Evolutionary conservation across 257 asterid species (phyloP).

Genomic region (Nicotiana tabacum): DNA sequence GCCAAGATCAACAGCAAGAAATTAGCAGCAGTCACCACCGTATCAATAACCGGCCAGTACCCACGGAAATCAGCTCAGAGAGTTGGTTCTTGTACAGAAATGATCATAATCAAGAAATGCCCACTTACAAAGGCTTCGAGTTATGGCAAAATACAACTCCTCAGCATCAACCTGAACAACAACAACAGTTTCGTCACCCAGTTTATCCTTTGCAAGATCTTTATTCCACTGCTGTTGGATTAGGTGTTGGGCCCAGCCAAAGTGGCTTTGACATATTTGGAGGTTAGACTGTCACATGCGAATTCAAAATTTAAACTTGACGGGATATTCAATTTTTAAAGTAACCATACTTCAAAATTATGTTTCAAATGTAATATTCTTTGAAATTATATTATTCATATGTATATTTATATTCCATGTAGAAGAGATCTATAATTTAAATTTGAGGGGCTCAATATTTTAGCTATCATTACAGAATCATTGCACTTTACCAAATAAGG

Average conservation of each 20-base stretch:
- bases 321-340: background rate
- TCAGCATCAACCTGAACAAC: background rate
- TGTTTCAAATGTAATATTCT: background rate
- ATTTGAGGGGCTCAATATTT: background rate
- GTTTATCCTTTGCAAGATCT: slow-evolving; percentile 13
- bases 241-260: background rate
- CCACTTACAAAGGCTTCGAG: slow-evolving; percentile 14
- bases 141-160: slow-evolving; percentile 6
- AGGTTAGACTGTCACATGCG: background rate
- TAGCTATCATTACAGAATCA: background rate
- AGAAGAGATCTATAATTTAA: background rate
- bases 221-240: slow-evolving; percentile 10
- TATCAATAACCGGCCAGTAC: background rate
- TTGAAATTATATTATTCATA: background rate
- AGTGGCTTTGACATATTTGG: background rate
- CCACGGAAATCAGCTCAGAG: background rate
- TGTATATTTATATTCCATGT: background rate
- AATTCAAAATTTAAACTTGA: background rate
- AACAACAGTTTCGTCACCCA: background rate
- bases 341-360: background rate
- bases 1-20: background rate
- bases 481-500: background rate
- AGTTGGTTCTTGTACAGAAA: slow-evolving; percentile 12
- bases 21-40: background rate
- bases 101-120: slow-evolving; percentile 14